Conservation (phyloP, 345 rosid species). For the Lenwebbia sp. region DNA sequence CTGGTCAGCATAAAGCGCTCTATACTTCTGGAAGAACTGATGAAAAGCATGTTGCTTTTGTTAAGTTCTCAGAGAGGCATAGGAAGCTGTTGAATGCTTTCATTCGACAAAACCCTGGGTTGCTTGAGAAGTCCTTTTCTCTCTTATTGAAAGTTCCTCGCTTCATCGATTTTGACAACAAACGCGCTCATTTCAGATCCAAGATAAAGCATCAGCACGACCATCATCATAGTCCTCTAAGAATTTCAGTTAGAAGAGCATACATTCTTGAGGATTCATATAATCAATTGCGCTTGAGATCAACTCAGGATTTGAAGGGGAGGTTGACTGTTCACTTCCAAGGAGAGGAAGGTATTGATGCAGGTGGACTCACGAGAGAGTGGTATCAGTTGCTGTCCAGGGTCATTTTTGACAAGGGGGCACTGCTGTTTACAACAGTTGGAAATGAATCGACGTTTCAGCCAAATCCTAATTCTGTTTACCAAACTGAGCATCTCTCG, state of each 20-base stretch:
- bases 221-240: constrained; percentile 79
- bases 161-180: constrained; percentile 91
- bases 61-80: constrained; percentile 87
- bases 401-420: constrained; percentile 93
- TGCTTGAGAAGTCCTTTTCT: constrained; percentile 95
- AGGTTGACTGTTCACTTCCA: constrained; percentile 90
- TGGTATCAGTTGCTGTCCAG: constrained; percentile 97
- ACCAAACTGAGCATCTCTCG: constrained; percentile 95
- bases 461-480: constrained; percentile 95
- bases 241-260: constrained; percentile 92
- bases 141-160: constrained; percentile 95
- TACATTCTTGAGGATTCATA: constrained; percentile 97
- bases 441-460: constrained; percentile 98
- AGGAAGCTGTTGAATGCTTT: constrained; percentile 88
- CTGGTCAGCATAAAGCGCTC: constrained; percentile 42
- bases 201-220: constrained; percentile 93
- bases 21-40: constrained; percentile 47
- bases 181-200: constrained; percentile 84
- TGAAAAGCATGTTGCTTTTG: constrained; percentile 73
- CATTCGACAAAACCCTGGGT: constrained; percentile 82
- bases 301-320: constrained; percentile 82
- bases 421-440: constrained; percentile 90
- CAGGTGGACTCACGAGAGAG: constrained; percentile 98
- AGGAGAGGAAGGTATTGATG: constrained; percentile 99
- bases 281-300: constrained; percentile 83